Evolutionary conservation across 768 basidiomycete genomes (phyloP).

Genomic region (Mycena chlorophos): DNA sequence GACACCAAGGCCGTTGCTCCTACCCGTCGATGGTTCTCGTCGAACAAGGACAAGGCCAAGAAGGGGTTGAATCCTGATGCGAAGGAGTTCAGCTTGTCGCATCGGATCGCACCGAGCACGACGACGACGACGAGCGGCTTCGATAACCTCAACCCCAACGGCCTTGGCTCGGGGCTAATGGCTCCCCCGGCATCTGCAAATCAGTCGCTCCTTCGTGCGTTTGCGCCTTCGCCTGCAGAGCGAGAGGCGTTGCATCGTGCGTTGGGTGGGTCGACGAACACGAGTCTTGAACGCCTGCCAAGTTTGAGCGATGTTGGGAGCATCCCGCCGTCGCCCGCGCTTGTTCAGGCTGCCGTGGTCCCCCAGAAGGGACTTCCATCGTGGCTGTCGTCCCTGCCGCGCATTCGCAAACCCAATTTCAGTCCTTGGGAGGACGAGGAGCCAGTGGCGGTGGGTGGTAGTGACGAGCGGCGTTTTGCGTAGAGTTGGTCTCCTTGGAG

Average conservation of each 20-base stretch:
- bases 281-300: slow-evolving; percentile 75
- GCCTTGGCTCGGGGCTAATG: slow-evolving; percentile 40
- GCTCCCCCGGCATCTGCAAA: slow-evolving; percentile 45
- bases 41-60: slow-evolving; percentile 50
- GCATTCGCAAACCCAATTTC: slow-evolving; percentile 68
- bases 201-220: slow-evolving; percentile 67
- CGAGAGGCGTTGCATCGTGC: slow-evolving; percentile 81
- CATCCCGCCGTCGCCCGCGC: slow-evolving; percentile 68
- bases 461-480: slow-evolving; percentile 1
- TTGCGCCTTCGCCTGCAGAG: slow-evolving; percentile 86
- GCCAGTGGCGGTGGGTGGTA: slow-evolving; percentile 19
- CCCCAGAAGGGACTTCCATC: slow-evolving; percentile 49
- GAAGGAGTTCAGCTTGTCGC: slow-evolving; percentile 71
- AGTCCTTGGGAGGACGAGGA: slow-evolving; percentile 85
- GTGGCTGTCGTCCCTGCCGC: slow-evolving; percentile 69
- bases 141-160: slow-evolving; percentile 64
- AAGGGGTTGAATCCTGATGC: slow-evolving; percentile 84
- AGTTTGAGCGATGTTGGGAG: slow-evolving; percentile 76
- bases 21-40: slow-evolving; percentile 46
- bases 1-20: slow-evolving; percentile 32
- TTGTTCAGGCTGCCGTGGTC: slow-evolving; percentile 41
- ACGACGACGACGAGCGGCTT: slow-evolving; percentile 18
- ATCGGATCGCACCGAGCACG: slow-evolving; percentile 26
- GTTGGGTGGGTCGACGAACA: slow-evolving; percentile 71
- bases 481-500: slow-evolving; percentile 4